Percentiles rank a stretch among this genome's conserved stretches.
phyloP scores from a whole-genome alignment of 1,284 basidiomycete genomes.

The Malassezia slooffiae region DNA sequence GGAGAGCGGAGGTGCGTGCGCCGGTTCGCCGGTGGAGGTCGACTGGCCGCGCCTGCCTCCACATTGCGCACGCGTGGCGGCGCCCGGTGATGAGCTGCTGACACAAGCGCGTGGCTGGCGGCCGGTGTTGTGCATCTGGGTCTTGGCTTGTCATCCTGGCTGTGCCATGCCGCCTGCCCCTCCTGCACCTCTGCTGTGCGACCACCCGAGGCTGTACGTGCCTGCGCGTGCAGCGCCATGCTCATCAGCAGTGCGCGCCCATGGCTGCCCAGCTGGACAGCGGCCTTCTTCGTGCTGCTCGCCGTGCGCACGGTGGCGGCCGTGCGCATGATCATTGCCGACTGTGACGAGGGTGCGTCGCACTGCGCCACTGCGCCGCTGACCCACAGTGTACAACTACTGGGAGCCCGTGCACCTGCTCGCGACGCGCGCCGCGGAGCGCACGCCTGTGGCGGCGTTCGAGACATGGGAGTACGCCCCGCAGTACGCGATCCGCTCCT shows the following conservation, averaged over 20 bases:
- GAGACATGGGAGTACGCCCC: conserved; percentile 98
- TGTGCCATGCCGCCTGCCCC: too few species aligned
- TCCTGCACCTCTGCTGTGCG: conserved; percentile 6
- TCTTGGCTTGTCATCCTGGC: too few species aligned
- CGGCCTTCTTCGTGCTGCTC: conserved; percentile 1
- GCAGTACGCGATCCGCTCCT: conserved; percentile 76
- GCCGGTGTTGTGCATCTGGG: background rate
- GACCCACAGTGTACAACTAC: conserved; percentile 66
- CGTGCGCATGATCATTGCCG: conserved; percentile 88
- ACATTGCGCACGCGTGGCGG: background rate
- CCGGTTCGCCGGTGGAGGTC: background rate
- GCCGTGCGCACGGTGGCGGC: conserved; percentile 50
- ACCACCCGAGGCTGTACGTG: conserved; percentile 7
- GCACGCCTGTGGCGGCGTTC: conserved; percentile 52
- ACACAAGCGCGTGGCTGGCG: too few species aligned
- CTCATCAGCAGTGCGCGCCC: background rate
- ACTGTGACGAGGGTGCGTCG: conserved; percentile 67
- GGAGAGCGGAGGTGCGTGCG: background rate
- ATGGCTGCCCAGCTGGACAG: conserved; percentile 5
- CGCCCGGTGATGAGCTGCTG: too few species aligned
- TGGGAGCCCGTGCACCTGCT: conserved; percentile 90
- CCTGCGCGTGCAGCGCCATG: background rate
- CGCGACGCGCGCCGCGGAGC: conserved; percentile 16
- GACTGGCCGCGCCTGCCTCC: background rate
- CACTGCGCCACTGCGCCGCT: too few species aligned